A percentile compares a stretch with the other conserved stretches of the same genome.
phyloP scores from a whole-genome alignment of 129 eudicot species.

The Flaveria linearis region DNA sequence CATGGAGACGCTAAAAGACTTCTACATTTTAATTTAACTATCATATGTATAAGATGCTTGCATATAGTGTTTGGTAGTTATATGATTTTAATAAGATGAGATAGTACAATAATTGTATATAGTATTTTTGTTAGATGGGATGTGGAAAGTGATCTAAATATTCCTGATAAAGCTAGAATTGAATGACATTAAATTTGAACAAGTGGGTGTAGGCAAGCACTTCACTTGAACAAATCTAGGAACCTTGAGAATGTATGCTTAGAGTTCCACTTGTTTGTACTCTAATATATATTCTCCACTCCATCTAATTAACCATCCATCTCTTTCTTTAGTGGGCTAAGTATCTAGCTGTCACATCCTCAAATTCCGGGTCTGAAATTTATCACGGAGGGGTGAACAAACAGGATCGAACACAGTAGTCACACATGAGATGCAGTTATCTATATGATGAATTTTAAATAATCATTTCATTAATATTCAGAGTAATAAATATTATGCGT shows the following conservation, averaged over 20 bases:
- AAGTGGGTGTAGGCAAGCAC: conserved; percentile 31
- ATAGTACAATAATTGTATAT: background rate
- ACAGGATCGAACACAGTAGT: too few species aligned
- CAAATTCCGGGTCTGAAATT: too few species aligned
- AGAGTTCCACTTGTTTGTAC: conserved; percentile 27
- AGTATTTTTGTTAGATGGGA: too few species aligned
- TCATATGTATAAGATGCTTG: background rate
- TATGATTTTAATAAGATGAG: background rate
- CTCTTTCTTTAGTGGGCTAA: conserved; percentile 27
- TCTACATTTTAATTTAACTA: background rate
- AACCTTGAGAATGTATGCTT: conserved; percentile 1
- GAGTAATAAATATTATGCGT: too few species aligned
- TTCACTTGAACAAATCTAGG: conserved; percentile 11
- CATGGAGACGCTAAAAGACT: too few species aligned
- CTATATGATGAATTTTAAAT: too few species aligned
- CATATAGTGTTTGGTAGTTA: background rate
- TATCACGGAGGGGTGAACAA: too few species aligned
- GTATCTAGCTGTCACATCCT: too few species aligned
- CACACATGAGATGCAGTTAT: too few species aligned
- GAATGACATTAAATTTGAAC: conserved; percentile 1
- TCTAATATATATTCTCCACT: conserved; percentile 17
- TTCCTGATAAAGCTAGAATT: conserved; percentile 1
- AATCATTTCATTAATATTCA: too few species aligned
- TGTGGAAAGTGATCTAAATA: conserved; percentile 9
- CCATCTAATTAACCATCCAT: background rate